Conservation (phyloP, 2,329 filamentous ascomycete species). For the Capronia epimyces region DNA sequence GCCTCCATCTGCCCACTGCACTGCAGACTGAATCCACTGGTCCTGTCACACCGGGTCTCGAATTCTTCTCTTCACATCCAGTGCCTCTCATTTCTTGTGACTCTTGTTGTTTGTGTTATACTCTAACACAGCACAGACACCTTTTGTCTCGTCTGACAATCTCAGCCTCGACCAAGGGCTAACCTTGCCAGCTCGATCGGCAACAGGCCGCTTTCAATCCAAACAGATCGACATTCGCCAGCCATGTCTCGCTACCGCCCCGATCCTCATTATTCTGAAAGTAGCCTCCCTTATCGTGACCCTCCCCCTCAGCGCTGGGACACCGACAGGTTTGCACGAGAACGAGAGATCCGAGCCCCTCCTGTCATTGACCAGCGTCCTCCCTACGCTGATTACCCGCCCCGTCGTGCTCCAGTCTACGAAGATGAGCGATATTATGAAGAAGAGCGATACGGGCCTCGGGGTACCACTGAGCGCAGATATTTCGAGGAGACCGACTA, state of each 20-base stretch:
- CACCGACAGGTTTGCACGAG: slow-evolving; percentile 39
- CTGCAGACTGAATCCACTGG: too few species aligned
- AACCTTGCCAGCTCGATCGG: not conserved
- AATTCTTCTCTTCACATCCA: not conserved
- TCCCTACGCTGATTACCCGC: slow-evolving; percentile 31
- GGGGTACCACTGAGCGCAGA: slow-evolving; percentile 36
- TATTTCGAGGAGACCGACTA: slow-evolving; percentile 35
- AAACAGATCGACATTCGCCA: not conserved
- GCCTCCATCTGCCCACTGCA: not conserved
- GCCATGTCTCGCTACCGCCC: slow-evolving; percentile 27
- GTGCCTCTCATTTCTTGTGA: not conserved
- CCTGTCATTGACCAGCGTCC: slow-evolving; percentile 29
- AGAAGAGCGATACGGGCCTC: slow-evolving; percentile 42
- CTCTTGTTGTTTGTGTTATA: not conserved
- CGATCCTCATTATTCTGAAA: slow-evolving; percentile 20
- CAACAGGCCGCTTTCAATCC: not conserved
- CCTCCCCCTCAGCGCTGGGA: slow-evolving; percentile 36
- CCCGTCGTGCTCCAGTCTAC: slow-evolving; percentile 30
- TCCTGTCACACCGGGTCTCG: too few species aligned
- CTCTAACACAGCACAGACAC: not conserved
- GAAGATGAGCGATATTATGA: slow-evolving; percentile 41
- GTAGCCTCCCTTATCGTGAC: slow-evolving; percentile 28
- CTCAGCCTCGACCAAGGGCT: not conserved
- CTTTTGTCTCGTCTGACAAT: not conserved
- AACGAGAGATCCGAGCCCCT: slow-evolving; percentile 40